A percentile compares a stretch with the other conserved stretches of the same genome.
Evolutionary conservation across 352 stramenopile genomes (phyloP).

Genomic region (Peronospora farinosa): DNA sequence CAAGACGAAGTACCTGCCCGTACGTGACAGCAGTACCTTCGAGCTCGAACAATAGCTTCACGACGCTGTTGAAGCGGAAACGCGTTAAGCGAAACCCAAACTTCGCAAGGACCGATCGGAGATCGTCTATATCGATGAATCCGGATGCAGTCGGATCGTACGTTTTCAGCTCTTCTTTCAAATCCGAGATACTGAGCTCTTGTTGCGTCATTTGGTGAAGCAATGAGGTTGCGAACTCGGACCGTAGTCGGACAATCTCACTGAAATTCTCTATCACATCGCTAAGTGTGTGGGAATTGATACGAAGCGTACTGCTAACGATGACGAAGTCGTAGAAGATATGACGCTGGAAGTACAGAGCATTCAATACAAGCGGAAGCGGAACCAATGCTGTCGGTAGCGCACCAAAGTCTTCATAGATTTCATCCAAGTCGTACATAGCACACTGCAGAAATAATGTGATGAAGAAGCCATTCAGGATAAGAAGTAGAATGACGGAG

Average conservation of each 20-base stretch:
- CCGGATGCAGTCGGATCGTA: conserved; percentile 25
- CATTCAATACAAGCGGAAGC: conserved; percentile 41
- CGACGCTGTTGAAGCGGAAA: conserved; percentile 60
- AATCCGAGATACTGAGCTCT: conserved; percentile 23
- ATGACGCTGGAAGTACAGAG: conserved; percentile 42
- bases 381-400: conserved; percentile 32
- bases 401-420: conserved; percentile 31
- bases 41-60: conserved; percentile 44
- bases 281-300: conserved; percentile 43
- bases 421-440: conserved; percentile 37
- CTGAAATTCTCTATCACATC: conserved; percentile 57
- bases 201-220: conserved; percentile 25
- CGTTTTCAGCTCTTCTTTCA: conserved; percentile 26
- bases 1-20: conserved; percentile 36
- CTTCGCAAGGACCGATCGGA: conserved; percentile 32
- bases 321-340: conserved; percentile 63
- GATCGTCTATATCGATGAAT: conserved; percentile 37
- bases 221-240: conserved; percentile 41
- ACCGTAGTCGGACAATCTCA: conserved; percentile 46
- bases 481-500: conserved; percentile 45
- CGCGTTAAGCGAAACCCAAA: conserved; percentile 47
- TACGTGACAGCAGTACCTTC: conserved; percentile 36
- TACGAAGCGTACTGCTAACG: conserved; percentile 43
- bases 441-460: conserved; percentile 56
- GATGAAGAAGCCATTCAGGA: conserved; percentile 72